Base-by-base conservation (phyloP, 371 early-diverging fungal species). In the Mucor sp. region DNA sequence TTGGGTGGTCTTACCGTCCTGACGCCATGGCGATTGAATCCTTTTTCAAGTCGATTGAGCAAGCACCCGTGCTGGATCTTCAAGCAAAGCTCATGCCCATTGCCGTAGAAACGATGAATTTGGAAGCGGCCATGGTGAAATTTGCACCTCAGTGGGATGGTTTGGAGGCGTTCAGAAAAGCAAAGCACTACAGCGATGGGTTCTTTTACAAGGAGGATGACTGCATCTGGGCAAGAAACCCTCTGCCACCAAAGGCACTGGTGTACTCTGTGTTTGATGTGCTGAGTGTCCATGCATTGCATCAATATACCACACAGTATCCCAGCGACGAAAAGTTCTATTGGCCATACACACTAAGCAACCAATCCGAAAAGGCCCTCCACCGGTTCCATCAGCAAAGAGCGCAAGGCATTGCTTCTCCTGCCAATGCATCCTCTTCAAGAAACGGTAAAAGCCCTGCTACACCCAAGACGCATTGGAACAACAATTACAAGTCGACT, bases 221-320 rank as follows among this genome's bases (percentile, higher is more conserved):
- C 14, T 80, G 81, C 62, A 65, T 84, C 17, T 84, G 84, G 84
- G 21, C 68, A 8, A 32, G 65, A 11, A 37, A 56, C 8, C 84
- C 84, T 9, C 55, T 84, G 3, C 77, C 84, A 25, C 72, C 75
- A 0, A 71, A 61, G 21, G 81, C 81, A 2, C 32, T 84, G 1
- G 80, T 81, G 0, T 84, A 84, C 47, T 56, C 84, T 8, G 65
- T 78, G 0, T 84, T 84, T 67, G 84, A 84, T 63, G 84, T 81
- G 0, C 72, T 81, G 23, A 75, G 78, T 60, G 63, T 84, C 1
- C 32, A 70, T 19, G 80, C 72, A 0, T 50, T 84, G 2, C 35
- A 76, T 27, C 68, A 79, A n/a, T 32, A 37, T 5, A 70, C 72
- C 0, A 3, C 43, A 9, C 7, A 63, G 0, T 39, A 71, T 32